phyloP scores from a whole-genome alignment of 768 basidiomycete genomes.

The Solioccasus polychromus region DNA sequence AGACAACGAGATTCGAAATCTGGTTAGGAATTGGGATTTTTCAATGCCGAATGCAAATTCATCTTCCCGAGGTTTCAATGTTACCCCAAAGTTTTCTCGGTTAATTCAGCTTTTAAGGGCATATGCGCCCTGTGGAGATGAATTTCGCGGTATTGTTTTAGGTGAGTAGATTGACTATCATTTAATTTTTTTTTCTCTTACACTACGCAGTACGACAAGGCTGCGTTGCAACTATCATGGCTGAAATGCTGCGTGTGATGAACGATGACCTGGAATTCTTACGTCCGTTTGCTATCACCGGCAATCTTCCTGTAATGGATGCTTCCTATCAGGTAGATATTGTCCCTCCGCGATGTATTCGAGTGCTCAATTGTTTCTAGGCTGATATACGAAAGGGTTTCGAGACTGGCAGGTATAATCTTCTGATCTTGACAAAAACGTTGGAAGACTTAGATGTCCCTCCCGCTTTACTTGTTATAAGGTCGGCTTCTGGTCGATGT shows the following conservation, averaged over 20 bases:
- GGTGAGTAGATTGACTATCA: constrained; percentile 39
- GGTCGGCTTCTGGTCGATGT: constrained; percentile 39
- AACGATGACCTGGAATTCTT: constrained; percentile 51
- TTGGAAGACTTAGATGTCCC: constrained; percentile 61
- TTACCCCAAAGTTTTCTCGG: constrained; percentile 63
- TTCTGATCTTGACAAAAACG: constrained; percentile 59
- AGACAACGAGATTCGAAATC: constrained; percentile 29
- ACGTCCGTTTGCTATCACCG: constrained; percentile 49
- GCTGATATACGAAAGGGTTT: constrained; percentile 51
- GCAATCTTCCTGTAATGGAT: constrained; percentile 34
- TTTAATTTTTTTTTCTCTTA: constrained; percentile 28
- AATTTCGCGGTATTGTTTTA: constrained; percentile 67
- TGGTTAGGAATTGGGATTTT: constrained; percentile 61
- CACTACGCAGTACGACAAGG: constrained; percentile 47
- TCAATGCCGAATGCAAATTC: constrained; percentile 60
- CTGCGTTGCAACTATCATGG: constrained; percentile 53
- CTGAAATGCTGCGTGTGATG: constrained; percentile 55
- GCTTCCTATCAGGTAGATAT: constrained; percentile 32
- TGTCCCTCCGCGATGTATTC: background rate
- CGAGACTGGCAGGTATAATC: constrained; percentile 53
- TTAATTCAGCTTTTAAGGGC: constrained; percentile 58
- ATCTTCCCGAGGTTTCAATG: constrained; percentile 59
- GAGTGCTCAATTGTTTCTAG: constrained; percentile 28
- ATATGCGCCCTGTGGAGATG: constrained; percentile 49
- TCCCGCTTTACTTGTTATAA: constrained; percentile 55